Base-by-base conservation (phyloP, 2,329 filamentous ascomycete genomes). In the Nigrospora osmanthi region DNA sequence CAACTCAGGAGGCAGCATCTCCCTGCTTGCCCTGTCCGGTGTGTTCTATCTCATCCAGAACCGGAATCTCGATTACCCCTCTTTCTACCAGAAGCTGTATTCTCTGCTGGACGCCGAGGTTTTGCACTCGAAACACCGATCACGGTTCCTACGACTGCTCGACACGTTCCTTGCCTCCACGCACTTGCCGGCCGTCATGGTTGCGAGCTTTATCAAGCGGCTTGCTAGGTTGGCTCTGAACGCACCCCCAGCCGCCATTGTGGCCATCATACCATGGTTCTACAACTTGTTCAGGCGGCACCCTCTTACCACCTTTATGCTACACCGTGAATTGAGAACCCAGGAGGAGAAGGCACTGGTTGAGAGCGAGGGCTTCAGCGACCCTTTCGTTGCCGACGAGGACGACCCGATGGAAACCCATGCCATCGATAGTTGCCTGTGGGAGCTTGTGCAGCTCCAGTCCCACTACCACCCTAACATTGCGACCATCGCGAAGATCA, bases 391-490 rank as follows among this genome's bases (percentile, higher is more conserved):
- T 47, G 75, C 83, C 42, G 69, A 80, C 6, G 88, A 96, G 64
- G 58, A 70, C 28, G 88, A 98, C 52, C 94, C 93, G 0, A 87
- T 89, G 76, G 75, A 85, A 62, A 96, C 90, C 1, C 67, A 76
- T 35, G 93, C 94, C 15, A 87, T 98, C 47, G 89, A 97, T 47
- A 95, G 89, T 64, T 89, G 85, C 62, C 69, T 98, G 9, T 98
- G 93, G 94, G 93, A 98, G 63, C 76, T 98, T 43, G 86, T 94
- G 48, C 89, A 89, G 47, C 71, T 97, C 46, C 89, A 94, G 63
- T 84, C 82, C 1, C 94, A 98, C 64, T 97, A 95, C 65, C 93
- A 98, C 61, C 93, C 94, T 13, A 98, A 97, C 55, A 89, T 98
- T 19, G 90, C 91, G 1, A 93, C 90, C 3, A 81, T 98, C 54